Evolutionary conservation across 257 asterid genomes (phyloP), one percentile per base, ranked within the genome.

Genomic region (Nicotiana sylvestris): DNA sequence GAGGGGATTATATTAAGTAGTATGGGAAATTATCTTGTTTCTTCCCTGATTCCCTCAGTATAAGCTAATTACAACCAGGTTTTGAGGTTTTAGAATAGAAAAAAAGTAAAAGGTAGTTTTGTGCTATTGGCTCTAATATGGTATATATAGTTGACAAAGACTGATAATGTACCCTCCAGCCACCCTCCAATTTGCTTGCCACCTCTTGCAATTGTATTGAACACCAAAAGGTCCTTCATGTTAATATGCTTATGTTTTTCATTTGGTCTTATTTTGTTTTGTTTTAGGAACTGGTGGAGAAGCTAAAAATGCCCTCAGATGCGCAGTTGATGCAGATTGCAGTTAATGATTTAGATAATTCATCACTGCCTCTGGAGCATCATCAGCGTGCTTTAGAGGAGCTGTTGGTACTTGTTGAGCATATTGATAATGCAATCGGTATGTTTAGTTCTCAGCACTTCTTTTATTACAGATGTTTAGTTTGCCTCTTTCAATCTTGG

Each of bases 341-440:
- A 10, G 91, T 95, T 64, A 90, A 92, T 82, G 98, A 95, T 86
- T 86, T 95, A 80, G 89, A 91, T 84, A 93, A 95, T 80, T 61
- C 78, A 10, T 92, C 97, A 8, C 74, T 92, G 86, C 56, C 94
- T 68, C 85, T 87, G 80, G 98, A 93, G 85, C 95, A 91, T 84
- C 97, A 84, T 74, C 91, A 33, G 58, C 98, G 92, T 60, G 98
- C 98, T 13, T 91, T 95, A 78, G 90, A 93, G 89, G 98, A 95
- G 91, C 97, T 95, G 66, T 87, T 92, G 82, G 81, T 89, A 77
- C 96, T 95, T 74, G 98, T 93, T 82, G 98, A 93, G 93, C 97
- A 95, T 77, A 91, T 95, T 83, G 96, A 95, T 77, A 95, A 93
- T 84, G 98, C 98, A 64, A 93, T 90, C 82, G 97, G 98, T 95